Conservation (phyloP, 2,329 filamentous ascomycete species). For the Gnomoniopsis smithogilvyi region DNA sequence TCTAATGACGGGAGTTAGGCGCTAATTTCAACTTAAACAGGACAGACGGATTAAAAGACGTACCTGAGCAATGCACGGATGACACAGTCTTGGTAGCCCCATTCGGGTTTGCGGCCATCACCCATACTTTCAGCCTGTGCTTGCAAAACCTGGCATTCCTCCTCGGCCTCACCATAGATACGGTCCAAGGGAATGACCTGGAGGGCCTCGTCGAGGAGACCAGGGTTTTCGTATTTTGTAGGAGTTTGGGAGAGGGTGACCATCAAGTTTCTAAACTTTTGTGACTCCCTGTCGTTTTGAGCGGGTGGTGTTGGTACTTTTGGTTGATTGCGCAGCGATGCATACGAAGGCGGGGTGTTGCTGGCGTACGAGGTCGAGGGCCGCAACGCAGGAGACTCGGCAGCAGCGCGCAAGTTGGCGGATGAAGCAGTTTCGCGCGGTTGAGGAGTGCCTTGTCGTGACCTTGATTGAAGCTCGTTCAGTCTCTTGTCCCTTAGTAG, state of each 20-base stretch:
- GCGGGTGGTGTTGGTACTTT: constrained; percentile 70
- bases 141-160: constrained; percentile 83
- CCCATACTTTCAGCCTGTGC: constrained; percentile 87
- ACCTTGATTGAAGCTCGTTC: constrained; percentile 71
- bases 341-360: constrained; percentile 44
- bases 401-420: constrained; percentile 40
- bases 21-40: constrained; percentile 10
- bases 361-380: constrained; percentile 44
- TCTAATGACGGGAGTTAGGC: constrained; percentile 38
- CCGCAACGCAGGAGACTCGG: constrained; percentile 35
- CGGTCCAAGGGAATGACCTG: constrained; percentile 82
- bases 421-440: constrained; percentile 48
- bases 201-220: constrained; percentile 87
- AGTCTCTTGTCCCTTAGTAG: constrained; percentile 82
- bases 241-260: constrained; percentile 84
- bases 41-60: constrained; percentile 27
- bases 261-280: constrained; percentile 78
- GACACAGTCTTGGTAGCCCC: constrained; percentile 98
- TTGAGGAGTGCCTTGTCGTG: constrained; percentile 57
- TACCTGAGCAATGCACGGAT: constrained; percentile 82
- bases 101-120: constrained; percentile 75
- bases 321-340: constrained; percentile 47
- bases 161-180: constrained; percentile 91
- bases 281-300: constrained; percentile 58
- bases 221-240: constrained; percentile 93